Base-by-base conservation (phyloP, 306 rosid species). In the Elaeagnus macrophylla region DNA sequence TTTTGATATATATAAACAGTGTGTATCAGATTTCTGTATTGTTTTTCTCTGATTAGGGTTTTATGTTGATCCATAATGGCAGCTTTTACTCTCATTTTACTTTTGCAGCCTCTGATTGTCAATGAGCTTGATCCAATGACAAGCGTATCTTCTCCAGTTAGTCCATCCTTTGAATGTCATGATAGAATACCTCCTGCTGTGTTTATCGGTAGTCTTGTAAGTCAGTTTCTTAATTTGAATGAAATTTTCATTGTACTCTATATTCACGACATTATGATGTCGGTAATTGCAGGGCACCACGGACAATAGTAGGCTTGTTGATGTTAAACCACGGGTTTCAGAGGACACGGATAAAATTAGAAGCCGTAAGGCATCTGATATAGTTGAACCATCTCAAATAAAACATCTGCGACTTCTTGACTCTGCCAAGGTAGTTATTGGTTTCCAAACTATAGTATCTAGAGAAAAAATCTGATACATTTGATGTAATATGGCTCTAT, bases 281-380 rank as follows among this genome's bases (percentile, higher is more conserved):
- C 10, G 50, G 39, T 25, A 9, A 48, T 16, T 54, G 67, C 71
- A 74, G 79, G 73, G 75, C 49, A 36, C 56, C 11, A 66, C 55
- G 69, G 79, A 74, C 35, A 74, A 47, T 57, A 74, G 61, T 67
- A 68, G 79, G 71, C 71, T 68, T 38, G 68, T 68, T 48, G 79
- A 74, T 64, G 79, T 74, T 10, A 74, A 74, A 51, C 79, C 79
- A 37, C 71, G 79, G 38, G 69, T 68, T 37, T 60, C 60, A 2
- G 75, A 68, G 54, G 79, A 74, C 10, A 25, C 25, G 59, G 79
- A 68, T 47, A 74, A 68, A 57, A 68, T 54, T 43, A 55, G 60
- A 65, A 62, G 71, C 60, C 69, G 79, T 74, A 74, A 74, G 58
- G 54, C 51, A 39, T 70, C 68, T 49, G 79, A 74, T 59, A 48